Evolutionary conservation across 179 eudicot genomes (phyloP).

Genomic region (Vitellaria paradoxa): DNA sequence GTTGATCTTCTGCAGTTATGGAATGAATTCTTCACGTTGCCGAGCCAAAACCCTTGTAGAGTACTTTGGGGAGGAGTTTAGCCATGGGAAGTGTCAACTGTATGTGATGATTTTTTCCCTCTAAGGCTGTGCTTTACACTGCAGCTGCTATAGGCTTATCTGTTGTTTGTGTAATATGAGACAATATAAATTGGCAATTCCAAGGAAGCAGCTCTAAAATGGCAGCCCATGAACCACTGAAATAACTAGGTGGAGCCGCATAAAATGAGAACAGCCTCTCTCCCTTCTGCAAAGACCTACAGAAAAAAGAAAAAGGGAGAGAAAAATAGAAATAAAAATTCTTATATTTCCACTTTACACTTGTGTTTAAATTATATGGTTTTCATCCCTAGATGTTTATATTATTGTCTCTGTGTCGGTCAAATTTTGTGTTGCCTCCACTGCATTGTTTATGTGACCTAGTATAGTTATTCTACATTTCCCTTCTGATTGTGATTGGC

Average conservation of each 20-base stretch:
- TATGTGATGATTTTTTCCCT: slow-evolving; percentile 26
- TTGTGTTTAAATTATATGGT: not conserved
- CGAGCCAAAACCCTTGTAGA: slow-evolving; percentile 83
- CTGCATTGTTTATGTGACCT: too few species aligned
- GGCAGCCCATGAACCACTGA: not conserved
- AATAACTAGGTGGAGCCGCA: not conserved
- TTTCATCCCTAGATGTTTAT: not conserved
- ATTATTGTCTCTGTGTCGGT: too few species aligned
- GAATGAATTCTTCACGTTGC: slow-evolving; percentile 73
- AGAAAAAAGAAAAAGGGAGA: not conserved
- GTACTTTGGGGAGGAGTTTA: slow-evolving; percentile 83
- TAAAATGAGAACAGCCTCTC: not conserved
- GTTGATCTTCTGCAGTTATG: slow-evolving; percentile 46
- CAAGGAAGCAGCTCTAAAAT: slow-evolving; percentile 3
- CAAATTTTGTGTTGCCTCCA: too few species aligned
- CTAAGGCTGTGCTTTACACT: slow-evolving; percentile 3
- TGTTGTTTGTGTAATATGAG: not conserved
- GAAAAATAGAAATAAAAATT: too few species aligned
- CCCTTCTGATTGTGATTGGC: too few species aligned
- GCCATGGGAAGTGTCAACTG: slow-evolving; percentile 45
- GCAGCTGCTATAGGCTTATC: not conserved
- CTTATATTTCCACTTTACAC: not conserved
- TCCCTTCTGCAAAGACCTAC: too few species aligned
- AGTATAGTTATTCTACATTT: too few species aligned
- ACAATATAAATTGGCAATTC: slow-evolving; percentile 1